These are phyloP conservation scores for Phaeosphaeria sp. DNA, from an alignment of 2,329 filamentous ascomycete genomes.

Conservation along the genomic window DNA sequence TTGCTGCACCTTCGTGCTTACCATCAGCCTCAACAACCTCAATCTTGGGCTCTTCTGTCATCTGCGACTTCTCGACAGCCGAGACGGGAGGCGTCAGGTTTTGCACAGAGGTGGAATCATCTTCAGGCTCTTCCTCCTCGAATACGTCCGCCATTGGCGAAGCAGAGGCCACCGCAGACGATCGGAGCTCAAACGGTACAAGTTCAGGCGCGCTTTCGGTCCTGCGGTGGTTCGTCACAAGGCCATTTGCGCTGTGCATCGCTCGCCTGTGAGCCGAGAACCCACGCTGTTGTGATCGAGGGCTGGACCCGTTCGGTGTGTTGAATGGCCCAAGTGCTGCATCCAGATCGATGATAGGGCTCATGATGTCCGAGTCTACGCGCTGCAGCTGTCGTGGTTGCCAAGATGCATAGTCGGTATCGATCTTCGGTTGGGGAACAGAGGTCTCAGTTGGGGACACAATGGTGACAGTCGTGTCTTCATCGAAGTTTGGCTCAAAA, in stretches of 20 bases:
- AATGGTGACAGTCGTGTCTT: conserved; percentile 51
- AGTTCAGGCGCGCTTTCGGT: conserved; percentile 83
- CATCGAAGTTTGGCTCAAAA: conserved; percentile 50
- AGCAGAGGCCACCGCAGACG: conserved; percentile 61
- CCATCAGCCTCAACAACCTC: conserved; percentile 55
- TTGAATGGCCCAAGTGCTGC: conserved; percentile 93
- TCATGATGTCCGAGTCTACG: conserved; percentile 66
- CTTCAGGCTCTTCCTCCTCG: conserved; percentile 77
- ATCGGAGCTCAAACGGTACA: conserved; percentile 71
- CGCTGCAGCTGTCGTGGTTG: conserved; percentile 45
- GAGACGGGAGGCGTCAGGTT: conserved; percentile 15
- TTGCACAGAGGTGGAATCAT: conserved; percentile 47
- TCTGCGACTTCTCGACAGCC: conserved; percentile 44
- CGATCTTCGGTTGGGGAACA: conserved; percentile 31
- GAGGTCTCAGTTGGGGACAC: conserved; percentile 41
- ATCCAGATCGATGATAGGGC: conserved; percentile 90
- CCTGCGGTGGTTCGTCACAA: conserved; percentile 78
- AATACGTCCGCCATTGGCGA: conserved; percentile 87
- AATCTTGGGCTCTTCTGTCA: conserved; percentile 51
- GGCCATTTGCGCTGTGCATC: conserved; percentile 78
- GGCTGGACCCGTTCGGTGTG: conserved; percentile 74
- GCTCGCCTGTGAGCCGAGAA: conserved; percentile 63
- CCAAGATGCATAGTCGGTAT: conserved; percentile 48
- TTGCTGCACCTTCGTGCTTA: conserved; percentile 45
- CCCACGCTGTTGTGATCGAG: conserved; percentile 55